phyloP scores from a whole-genome alignment of 805 yeast genomes.

The Yarrowia porcina region DNA sequence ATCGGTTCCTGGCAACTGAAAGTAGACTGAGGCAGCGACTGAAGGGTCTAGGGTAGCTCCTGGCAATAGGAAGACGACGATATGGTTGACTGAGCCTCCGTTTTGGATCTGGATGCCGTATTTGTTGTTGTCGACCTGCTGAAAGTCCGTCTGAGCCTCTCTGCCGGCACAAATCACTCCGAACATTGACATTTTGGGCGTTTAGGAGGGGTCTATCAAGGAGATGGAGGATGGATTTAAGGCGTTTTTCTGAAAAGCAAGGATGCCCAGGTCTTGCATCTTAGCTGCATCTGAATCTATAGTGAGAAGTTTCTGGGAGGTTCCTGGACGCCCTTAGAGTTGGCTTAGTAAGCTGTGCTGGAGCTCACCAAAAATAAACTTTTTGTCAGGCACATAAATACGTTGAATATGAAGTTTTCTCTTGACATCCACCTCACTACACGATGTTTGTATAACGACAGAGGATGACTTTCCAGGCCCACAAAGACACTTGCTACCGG shows the following conservation, averaged over 20 bases:
- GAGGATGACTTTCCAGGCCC: neutral
- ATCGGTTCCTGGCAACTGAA: constrained; percentile 68
- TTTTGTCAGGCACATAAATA: neutral
- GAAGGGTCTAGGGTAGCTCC: constrained; percentile 57
- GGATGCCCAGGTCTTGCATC: neutral
- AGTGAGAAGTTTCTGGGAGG: constrained; percentile 23
- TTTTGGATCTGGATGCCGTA: constrained; percentile 61
- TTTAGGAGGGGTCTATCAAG: neutral
- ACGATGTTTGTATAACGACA: no score
- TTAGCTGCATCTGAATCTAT: constrained; percentile 4
- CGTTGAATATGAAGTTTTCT: neutral
- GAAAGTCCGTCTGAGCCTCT: constrained; percentile 39
- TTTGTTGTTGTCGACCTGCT: constrained; percentile 66
- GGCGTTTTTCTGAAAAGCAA: constrained; percentile 1
- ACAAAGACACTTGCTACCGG: neutral
- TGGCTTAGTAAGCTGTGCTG: neutral
- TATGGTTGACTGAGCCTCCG: constrained; percentile 67
- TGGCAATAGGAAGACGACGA: constrained; percentile 83
- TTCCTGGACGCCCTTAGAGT: neutral
- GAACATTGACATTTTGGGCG: constrained; percentile 47
- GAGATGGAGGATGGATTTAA: neutral
- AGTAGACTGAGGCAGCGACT: constrained; percentile 81
- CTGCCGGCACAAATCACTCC: constrained; percentile 76
- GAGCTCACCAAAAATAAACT: neutral
- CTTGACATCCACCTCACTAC: neutral